phyloP scores from a whole-genome alignment of 176 grass and related monocot species.

The Rhipidocladum racemiflorum region DNA sequence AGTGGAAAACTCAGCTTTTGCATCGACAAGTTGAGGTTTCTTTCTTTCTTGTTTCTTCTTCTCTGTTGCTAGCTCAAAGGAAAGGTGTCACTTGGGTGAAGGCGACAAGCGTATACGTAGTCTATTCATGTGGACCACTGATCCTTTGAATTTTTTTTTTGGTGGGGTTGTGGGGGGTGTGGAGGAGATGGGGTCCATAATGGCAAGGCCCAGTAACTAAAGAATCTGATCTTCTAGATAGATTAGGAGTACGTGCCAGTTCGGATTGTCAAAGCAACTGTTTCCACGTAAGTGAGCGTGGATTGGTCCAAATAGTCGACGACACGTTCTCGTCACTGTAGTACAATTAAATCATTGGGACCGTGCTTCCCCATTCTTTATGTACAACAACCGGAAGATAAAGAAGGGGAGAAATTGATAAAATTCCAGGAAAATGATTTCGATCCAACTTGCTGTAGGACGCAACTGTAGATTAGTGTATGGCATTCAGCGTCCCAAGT shows the following conservation, averaged over 20 bases:
- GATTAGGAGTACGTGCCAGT: slow-evolving; percentile 34
- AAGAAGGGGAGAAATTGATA: not conserved
- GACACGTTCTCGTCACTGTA: slow-evolving; percentile 29
- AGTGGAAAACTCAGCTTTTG: slow-evolving; percentile 30
- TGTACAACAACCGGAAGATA: not conserved
- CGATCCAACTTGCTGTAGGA: slow-evolving; percentile 23
- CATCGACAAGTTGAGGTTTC: slow-evolving; percentile 23
- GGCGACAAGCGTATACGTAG: slow-evolving; percentile 56
- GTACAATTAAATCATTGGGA: not conserved
- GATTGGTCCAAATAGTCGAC: slow-evolving; percentile 43
- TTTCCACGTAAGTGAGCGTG: slow-evolving; percentile 17
- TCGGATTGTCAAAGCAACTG: slow-evolving; percentile 41
- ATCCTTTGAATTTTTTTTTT: slow-evolving; percentile 40
- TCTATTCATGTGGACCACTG: slow-evolving; percentile 45
- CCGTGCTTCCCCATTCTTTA: not conserved
- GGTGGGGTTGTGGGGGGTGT: too few relatives aligned
- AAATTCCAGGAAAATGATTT: not conserved
- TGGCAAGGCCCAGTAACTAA: slow-evolving; percentile 46
- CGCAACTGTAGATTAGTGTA: slow-evolving; percentile 35
- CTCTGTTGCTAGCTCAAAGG: slow-evolving; percentile 10
- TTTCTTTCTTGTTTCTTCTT: not conserved
- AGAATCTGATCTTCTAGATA: slow-evolving; percentile 50
- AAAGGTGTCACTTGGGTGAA: slow-evolving; percentile 32
- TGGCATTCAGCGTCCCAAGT: slow-evolving; percentile 25
- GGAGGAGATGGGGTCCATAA: slow-evolving; percentile 36